phyloP scores from a whole-genome alignment of 164 flowering plant species.

The Piper betle region DNA sequence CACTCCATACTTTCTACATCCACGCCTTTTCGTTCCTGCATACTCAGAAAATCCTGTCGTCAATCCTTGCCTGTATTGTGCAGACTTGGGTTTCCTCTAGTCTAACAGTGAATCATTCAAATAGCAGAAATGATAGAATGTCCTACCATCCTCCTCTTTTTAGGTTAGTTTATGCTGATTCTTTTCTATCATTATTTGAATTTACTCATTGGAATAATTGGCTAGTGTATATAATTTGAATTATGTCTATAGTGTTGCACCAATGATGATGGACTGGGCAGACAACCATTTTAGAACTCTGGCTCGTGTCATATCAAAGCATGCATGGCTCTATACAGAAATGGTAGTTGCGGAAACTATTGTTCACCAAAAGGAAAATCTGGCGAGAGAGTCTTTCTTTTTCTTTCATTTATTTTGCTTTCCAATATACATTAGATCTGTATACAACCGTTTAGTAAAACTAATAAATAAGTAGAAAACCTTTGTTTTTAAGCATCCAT shows the following conservation, averaged over 20 bases:
- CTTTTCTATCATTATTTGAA: too few relatives aligned
- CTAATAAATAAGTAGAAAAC: too few relatives aligned
- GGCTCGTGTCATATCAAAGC: conserved; percentile 80
- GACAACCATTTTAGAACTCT: conserved; percentile 81
- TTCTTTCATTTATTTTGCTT: neutral
- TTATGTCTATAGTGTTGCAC: conserved; percentile 57
- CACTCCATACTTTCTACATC: conserved; percentile 33
- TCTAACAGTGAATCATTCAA: conserved; percentile 16
- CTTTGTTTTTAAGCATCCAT: too few relatives aligned
- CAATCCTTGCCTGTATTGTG: conserved; percentile 11
- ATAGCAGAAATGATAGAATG: conserved; percentile 13
- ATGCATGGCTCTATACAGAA: conserved; percentile 96
- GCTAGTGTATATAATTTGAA: neutral
- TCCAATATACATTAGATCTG: too few relatives aligned
- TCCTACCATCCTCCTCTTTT: conserved; percentile 64
- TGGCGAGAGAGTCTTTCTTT: conserved; percentile 44
- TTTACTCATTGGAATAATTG: too few relatives aligned
- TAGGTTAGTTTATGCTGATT: conserved; percentile 29
- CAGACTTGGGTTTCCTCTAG: conserved; percentile 11
- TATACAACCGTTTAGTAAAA: too few relatives aligned
- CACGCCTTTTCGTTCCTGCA: conserved; percentile 30
- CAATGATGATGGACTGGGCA: conserved; percentile 99
- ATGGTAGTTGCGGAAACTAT: conserved; percentile 96
- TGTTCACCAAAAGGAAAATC: conserved; percentile 65
- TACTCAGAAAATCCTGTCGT: conserved; percentile 29